These are phyloP conservation scores for Barnettozyma siamensis DNA, from an alignment of 805 yeast species.

Conservation along the genomic window DNA sequence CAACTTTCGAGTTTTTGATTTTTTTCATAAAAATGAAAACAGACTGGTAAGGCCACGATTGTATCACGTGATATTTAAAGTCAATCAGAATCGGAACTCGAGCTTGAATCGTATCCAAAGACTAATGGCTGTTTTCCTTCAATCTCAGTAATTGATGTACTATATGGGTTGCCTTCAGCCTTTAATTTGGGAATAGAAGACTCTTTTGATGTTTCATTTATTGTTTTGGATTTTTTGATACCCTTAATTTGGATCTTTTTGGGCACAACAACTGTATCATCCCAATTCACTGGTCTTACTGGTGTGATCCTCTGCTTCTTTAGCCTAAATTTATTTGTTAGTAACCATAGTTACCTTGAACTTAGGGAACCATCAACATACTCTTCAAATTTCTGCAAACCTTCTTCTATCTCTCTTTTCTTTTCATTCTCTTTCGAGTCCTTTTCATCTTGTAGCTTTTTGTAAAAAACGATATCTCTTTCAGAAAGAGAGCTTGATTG, in stretches of 20 bases:
- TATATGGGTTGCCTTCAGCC: neutral
- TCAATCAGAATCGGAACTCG: conserved; percentile 16
- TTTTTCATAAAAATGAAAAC: neutral
- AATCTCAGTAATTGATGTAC: neutral
- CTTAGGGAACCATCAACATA: conserved; percentile 8
- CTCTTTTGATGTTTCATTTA: neutral
- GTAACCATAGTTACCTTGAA: conserved; percentile 1
- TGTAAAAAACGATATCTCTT: conserved; percentile 18
- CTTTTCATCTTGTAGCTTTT: conserved; percentile 10
- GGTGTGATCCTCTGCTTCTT: conserved; percentile 2
- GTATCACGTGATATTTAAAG: neutral
- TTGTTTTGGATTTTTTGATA: neutral
- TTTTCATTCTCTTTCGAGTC: conserved; percentile 7
- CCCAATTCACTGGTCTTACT: neutral
- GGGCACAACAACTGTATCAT: neutral
- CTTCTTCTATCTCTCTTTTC: conserved; percentile 19
- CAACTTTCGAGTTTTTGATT: neutral
- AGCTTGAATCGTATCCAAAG: conserved; percentile 11
- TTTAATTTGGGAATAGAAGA: neutral
- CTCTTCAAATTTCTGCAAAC: conserved; percentile 17
- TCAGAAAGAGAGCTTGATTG: conserved; percentile 17
- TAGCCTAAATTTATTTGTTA: conserved; percentile 4
- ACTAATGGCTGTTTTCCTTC: neutral
- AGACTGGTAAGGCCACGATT: neutral
- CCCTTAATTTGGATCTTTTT: neutral